These are phyloP conservation scores for Zymoseptoria pseudotritici DNA, from an alignment of 2,329 filamentous ascomycete genomes.

Conservation along the genomic window DNA sequence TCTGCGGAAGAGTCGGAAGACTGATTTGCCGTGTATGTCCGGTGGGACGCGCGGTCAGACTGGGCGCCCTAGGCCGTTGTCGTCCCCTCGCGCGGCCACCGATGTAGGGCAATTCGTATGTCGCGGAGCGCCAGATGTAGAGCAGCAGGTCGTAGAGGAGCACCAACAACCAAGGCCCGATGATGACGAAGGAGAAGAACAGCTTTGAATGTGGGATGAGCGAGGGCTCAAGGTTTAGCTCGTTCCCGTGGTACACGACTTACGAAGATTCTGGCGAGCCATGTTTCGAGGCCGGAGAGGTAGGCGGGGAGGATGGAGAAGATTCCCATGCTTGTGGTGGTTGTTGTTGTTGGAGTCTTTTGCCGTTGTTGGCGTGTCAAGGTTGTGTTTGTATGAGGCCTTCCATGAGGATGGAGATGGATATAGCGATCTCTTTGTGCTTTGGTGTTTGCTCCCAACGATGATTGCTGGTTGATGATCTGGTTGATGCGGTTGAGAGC, in stretches of 20 bases:
- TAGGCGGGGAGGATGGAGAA: conserved; percentile 57
- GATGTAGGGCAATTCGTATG: conserved; percentile 52
- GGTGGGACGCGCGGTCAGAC: conserved; percentile 50
- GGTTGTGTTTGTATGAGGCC: background rate
- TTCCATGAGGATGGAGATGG: background rate
- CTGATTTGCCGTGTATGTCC: conserved; percentile 42
- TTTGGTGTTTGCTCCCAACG: background rate
- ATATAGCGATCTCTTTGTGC: background rate
- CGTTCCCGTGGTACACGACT: conserved; percentile 23
- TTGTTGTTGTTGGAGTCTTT: background rate
- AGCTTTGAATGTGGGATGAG: conserved; percentile 39
- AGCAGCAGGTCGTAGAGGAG: conserved; percentile 57
- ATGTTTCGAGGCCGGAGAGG: conserved; percentile 52
- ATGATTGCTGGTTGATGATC: background rate
- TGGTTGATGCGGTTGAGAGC: too few relatives aligned
- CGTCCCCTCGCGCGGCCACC: conserved; percentile 55
- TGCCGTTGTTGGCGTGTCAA: background rate
- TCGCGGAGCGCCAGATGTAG: conserved; percentile 52
- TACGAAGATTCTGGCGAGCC: conserved; percentile 57
- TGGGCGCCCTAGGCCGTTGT: conserved; percentile 54
- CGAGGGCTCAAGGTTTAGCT: background rate
- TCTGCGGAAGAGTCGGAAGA: conserved; percentile 24
- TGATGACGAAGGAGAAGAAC: conserved; percentile 51
- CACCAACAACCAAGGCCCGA: conserved; percentile 56
- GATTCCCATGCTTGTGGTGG: conserved; percentile 43